phyloP scores from a whole-genome alignment of 164 flowering plant genomes.

The Saururus chinensis region DNA sequence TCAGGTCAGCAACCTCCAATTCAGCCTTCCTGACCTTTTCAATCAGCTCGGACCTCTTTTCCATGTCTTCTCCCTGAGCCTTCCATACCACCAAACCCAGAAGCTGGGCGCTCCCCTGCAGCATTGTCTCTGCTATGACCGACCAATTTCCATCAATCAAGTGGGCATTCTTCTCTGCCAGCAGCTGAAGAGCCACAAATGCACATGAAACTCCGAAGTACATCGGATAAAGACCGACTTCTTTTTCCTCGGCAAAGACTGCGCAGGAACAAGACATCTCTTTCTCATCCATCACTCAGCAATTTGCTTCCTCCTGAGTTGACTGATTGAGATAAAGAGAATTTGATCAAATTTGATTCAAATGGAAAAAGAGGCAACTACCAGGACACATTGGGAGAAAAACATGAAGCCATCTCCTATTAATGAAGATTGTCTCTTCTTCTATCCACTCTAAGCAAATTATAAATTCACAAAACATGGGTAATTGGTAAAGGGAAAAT shows the following conservation, averaged over 20 bases:
- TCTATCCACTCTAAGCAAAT: too few relatives aligned
- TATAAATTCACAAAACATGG: too few relatives aligned
- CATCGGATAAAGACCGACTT: slow-evolving; percentile 48
- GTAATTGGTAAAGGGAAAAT: background rate
- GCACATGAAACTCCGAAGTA: slow-evolving; percentile 85
- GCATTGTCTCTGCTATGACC: slow-evolving; percentile 39
- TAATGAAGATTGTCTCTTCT: background rate
- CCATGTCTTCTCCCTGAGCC: slow-evolving; percentile 30
- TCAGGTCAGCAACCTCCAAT: slow-evolving; percentile 51
- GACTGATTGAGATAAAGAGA: too few relatives aligned
- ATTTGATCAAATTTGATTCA: too few relatives aligned
- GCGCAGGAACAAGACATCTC: slow-evolving; percentile 17
- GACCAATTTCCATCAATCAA: slow-evolving; percentile 29
- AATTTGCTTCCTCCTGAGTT: slow-evolving; percentile 8
- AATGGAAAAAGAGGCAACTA: too few relatives aligned
- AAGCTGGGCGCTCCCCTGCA: slow-evolving; percentile 63
- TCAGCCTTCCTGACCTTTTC: slow-evolving; percentile 44
- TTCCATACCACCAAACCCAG: slow-evolving; percentile 76
- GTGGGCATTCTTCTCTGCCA: slow-evolving; percentile 21
- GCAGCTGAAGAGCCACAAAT: slow-evolving; percentile 44
- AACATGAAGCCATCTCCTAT: slow-evolving; percentile 1
- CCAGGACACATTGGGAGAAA: background rate
- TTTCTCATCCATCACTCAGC: slow-evolving; percentile 40
- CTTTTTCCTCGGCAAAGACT: slow-evolving; percentile 25
- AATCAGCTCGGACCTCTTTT: slow-evolving; percentile 24